These are phyloP conservation scores for Ambispora gerdemannii DNA, from an alignment of 192 early-diverging fungal species.

Conservation along the genomic window DNA sequence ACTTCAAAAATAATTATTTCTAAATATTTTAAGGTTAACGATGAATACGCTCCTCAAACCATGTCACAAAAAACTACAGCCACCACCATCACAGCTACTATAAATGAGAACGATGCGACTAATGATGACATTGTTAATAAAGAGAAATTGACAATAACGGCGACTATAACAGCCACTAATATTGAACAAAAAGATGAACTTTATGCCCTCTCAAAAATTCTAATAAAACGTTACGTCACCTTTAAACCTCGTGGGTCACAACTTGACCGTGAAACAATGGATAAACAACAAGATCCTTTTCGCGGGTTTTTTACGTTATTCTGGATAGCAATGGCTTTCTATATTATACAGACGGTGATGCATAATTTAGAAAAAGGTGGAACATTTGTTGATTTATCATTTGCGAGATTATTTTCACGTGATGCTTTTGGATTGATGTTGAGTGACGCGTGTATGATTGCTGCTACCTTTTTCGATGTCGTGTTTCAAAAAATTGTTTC, in stretches of 20 bases:
- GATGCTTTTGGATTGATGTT: constrained; percentile 64
- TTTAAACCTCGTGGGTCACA: constrained; percentile 41
- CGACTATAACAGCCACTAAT: background rate
- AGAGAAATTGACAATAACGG: background rate
- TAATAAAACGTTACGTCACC: constrained; percentile 32
- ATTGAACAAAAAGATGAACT: background rate
- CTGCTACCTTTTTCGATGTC: constrained; percentile 61
- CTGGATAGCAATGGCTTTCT: constrained; percentile 77
- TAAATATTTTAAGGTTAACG: too few species aligned
- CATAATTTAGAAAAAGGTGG: constrained; percentile 57
- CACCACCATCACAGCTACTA: background rate
- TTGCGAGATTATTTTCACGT: constrained; percentile 57
- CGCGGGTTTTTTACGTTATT: constrained; percentile 81
- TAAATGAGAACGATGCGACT: background rate
- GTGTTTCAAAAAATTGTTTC: constrained; percentile 56
- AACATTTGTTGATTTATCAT: constrained; percentile 41
- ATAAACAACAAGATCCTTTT: constrained; percentile 42
- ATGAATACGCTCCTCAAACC: too few species aligned
- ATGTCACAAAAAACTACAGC: background rate
- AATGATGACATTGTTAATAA: background rate
- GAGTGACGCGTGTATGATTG: constrained; percentile 69
- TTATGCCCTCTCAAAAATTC: constrained; percentile 4
- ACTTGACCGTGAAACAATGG: constrained; percentile 42
- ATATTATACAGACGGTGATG: constrained; percentile 60
- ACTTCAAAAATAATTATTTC: too few species aligned